These are phyloP conservation scores for Cryptosporidium bovis DNA, from an alignment of 169 alveolate genomes.

Conservation along the genomic window DNA sequence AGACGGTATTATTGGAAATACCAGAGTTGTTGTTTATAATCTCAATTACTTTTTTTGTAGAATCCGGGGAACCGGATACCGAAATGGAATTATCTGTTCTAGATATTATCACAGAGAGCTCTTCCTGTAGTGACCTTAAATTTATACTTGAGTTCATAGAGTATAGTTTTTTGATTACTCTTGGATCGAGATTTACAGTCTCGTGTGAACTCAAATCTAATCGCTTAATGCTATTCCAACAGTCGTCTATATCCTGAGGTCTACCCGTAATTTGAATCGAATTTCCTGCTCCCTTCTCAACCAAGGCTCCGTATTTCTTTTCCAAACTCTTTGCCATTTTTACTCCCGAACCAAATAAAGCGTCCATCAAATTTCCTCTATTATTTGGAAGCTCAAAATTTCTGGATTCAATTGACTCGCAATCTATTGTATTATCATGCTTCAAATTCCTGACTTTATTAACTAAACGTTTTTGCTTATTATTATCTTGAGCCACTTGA, in stretches of 20 bases:
- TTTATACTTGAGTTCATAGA: conserved; percentile 29
- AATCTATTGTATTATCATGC: conserved; percentile 32
- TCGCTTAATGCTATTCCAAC: conserved; percentile 41
- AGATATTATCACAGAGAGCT: conserved; percentile 44
- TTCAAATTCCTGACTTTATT: conserved; percentile 48
- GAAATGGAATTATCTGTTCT: conserved; percentile 26
- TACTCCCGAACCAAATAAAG: conserved; percentile 34
- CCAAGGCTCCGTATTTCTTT: conserved; percentile 53
- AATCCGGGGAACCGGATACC: conserved; percentile 55
- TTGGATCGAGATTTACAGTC: conserved; percentile 26
- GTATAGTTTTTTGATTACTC: conserved; percentile 46
- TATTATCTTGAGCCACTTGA: conserved; percentile 33
- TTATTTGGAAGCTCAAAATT: conserved; percentile 70
- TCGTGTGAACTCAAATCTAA: conserved; percentile 59
- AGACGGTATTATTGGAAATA: conserved; percentile 34
- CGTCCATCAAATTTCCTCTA: conserved; percentile 62
- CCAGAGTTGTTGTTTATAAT: conserved; percentile 39
- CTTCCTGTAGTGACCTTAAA: conserved; percentile 56
- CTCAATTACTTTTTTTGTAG: conserved; percentile 43
- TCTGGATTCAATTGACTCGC: conserved; percentile 9
- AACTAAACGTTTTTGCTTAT: conserved; percentile 46
- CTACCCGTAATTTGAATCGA: conserved; percentile 59
- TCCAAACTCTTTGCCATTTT: conserved; percentile 58
- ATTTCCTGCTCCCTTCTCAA: conserved; percentile 48
- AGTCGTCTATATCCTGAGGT: conserved; percentile 20